A percentile compares a stretch with the other conserved stretches of the same genome.
Evolutionary conservation across 2,329 filamentous ascomycete species (phyloP).

Genomic region (Colletotrichum sp.): DNA sequence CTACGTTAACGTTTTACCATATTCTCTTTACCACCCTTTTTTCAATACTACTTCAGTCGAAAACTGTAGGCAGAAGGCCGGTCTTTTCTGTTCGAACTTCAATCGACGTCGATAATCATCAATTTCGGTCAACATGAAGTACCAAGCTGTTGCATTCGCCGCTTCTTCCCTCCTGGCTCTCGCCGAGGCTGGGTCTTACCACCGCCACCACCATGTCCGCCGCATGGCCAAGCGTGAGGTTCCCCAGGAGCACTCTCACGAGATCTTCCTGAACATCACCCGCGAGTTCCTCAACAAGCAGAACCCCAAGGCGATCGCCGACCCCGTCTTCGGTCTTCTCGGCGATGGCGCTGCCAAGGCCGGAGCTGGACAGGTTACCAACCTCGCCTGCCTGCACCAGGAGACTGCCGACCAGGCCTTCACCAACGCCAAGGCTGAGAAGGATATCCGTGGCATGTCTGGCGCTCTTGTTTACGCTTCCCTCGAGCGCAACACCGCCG

Average conservation of each 20-base stretch:
- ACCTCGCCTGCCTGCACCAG: slow-evolving; percentile 51
- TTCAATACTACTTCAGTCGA: background rate
- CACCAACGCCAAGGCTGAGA: slow-evolving; percentile 60
- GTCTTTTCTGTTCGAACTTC: slow-evolving; percentile 6
- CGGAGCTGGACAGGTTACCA: slow-evolving; percentile 37
- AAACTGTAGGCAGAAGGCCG: slow-evolving; percentile 8
- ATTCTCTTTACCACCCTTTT: background rate
- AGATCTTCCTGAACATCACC: slow-evolving; percentile 46
- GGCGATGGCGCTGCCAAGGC: slow-evolving; percentile 54
- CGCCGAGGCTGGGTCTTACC: background rate
- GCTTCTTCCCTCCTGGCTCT: slow-evolving; percentile 15
- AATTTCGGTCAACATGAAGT: slow-evolving; percentile 22
- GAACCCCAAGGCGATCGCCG: slow-evolving; percentile 53
- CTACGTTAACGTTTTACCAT: background rate
- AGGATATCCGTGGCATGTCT: slow-evolving; percentile 58
- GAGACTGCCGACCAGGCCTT: slow-evolving; percentile 63
- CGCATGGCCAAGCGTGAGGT: slow-evolving; percentile 41
- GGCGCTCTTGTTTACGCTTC: slow-evolving; percentile 60
- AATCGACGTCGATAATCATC: background rate
- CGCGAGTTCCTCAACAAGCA: slow-evolving; percentile 45
- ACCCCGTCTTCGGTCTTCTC: slow-evolving; percentile 54
- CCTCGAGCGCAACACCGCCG: slow-evolving; percentile 55
- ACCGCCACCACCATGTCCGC: background rate
- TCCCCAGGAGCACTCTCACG: slow-evolving; percentile 59
- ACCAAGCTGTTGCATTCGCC: slow-evolving; percentile 15